Conservation (phyloP, 305 asterid species). For the Rubia peregrina region DNA sequence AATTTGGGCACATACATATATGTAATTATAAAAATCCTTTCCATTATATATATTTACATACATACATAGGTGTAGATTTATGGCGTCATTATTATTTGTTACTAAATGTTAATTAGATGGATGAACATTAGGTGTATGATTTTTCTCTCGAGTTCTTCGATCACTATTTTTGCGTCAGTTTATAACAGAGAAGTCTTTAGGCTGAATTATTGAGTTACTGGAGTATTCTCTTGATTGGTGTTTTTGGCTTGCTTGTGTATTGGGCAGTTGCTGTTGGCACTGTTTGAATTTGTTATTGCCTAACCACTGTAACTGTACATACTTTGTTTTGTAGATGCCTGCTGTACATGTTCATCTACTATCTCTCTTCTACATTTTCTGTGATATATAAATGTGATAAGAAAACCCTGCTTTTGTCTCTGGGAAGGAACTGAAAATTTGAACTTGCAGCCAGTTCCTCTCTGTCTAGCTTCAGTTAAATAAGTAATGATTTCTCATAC, state of each 20-base stretch:
- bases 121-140: background rate
- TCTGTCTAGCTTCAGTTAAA: background rate
- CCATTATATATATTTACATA: background rate
- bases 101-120: background rate
- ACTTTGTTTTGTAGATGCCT: background rate
- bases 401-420: background rate
- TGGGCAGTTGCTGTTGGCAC: background rate
- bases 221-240: background rate
- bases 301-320: background rate
- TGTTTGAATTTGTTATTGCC: background rate
- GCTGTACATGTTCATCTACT: background rate
- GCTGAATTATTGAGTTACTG: background rate
- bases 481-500: background rate
- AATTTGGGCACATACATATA: background rate
- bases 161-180: background rate
- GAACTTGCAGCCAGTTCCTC: background rate
- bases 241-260: background rate
- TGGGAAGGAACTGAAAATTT: background rate
- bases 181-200: background rate
- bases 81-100: background rate
- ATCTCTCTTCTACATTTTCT: background rate
- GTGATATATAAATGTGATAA: background rate
- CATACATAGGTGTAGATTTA: too few relatives aligned
- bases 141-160: background rate
- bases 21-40: background rate